Base-by-base conservation (phyloP, 495 filamentous ascomycete species). In the Elaphomyces granulatus region DNA sequence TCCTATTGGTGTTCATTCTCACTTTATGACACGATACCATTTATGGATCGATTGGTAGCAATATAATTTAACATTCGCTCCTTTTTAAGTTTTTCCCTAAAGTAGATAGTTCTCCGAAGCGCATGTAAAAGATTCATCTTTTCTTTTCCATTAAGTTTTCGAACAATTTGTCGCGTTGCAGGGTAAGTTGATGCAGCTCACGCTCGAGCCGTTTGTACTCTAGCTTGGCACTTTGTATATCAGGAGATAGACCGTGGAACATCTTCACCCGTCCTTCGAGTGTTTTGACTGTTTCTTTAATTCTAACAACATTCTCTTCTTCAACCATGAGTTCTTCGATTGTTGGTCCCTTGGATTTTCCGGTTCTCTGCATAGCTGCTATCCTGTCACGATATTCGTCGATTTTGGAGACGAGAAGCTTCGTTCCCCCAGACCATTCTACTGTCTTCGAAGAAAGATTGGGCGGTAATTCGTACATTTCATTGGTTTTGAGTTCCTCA, bases 211-310 rank as follows among this genome's bases (percentile, higher is more conserved):
- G 59, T 48, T 80, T 78, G 32, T 88, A 68, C 53, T 79, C 74
- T 12, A 65, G 50, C 43, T 77, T 66, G 17, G 84, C 83, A 18
- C 70, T 66, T 36, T 79, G 70, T 19, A 70, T 57, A 45, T 88
- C 79, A 10, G 72, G 73, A 9, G 85, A 81, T 42, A 94, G 52
- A 6, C 79, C 75, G 43, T 76, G 68, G 46, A 81, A 88, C 2
- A 58, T 63, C 16, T 62, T 59, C 28, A 81, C 71, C 0, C 55
- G 64, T 6, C 60, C 53, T 45, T 82, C 77, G 16, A 78, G 59
- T 0, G 44, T 50, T 19, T 68, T 57, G 6, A 78, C 61, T 15
- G 36, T 55, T 34, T 58, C 55, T 26, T 42, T 48, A 36, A 55
- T 38, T 17, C 37, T 55, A 37, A 51, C 46, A 19, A 60, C 47